Evolutionary conservation across 148 eudicot species (phyloP), one percentile per base, ranked within the genome.

Genomic region (Rhododendron mucronatum): DNA sequence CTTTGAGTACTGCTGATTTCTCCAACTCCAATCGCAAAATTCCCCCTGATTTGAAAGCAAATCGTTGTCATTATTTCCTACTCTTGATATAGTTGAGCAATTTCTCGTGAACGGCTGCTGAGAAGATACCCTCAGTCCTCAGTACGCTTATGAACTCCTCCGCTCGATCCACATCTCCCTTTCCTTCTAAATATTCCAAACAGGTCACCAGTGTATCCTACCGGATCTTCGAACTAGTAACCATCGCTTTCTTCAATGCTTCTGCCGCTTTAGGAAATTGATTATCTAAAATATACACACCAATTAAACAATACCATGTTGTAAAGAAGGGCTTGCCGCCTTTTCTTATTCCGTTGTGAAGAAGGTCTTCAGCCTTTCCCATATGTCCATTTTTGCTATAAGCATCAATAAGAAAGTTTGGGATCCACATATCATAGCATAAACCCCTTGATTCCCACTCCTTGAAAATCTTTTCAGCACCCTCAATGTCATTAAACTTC

Each of bases 381-480:
- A 88, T 11, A 71, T 37, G 53, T 39, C 91, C 90, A 71, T 84
- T 21, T 57, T 69, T 73, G 78, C 86, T 86, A 82, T 91, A 91
- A 59, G 76, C 85, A 65, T 69, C 83, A 33, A 86, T 86, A 67
- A 88, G 28, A 26, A 82, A 73, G 57, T 89, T 55, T 13, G 89
- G 87, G 77, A 89, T 73, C 8, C 89, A 84, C 20, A 91, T 85
- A 89, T 91, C 91, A 84, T 65, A 81, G 14, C 59, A 41, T 73
- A 88, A 81, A 16, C 80, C 88, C n/a, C 61, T 67, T 3, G 84
- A 83, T 87, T 89, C 87, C 91, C 93, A 89, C 69, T 89, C 93
- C 80, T 87, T 47, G 53, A 89, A 85, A 80, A 91, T 83, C 80
- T 87, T 88, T 86, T 91, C 93, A 15, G 83, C 83, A 9, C 90